A percentile compares a stretch with the other conserved stretches of the same genome.
Evolutionary conservation across 352 stramenopile genomes (phyloP).

Genomic region (Phytophthora vignae): DNA sequence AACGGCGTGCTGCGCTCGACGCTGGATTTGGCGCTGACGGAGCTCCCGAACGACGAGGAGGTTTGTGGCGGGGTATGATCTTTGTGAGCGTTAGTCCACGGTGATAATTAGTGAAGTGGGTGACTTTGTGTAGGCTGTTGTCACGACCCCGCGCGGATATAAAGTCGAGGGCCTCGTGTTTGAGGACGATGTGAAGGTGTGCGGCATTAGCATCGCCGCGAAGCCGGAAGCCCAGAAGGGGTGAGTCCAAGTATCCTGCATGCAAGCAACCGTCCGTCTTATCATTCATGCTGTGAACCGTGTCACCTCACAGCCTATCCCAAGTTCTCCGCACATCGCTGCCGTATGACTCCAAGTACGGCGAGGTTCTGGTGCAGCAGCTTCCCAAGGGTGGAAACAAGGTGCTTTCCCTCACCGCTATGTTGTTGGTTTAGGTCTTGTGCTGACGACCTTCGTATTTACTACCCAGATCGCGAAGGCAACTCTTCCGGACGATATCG

Average conservation of each 20-base stretch:
- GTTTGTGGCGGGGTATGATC: conserved; percentile 22
- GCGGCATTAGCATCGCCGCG: conserved; percentile 64
- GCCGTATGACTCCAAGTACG: conserved; percentile 72
- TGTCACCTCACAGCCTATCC: conserved; percentile 41
- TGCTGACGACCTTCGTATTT: not conserved
- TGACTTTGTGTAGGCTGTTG: conserved; percentile 53
- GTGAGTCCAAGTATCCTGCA: conserved; percentile 24
- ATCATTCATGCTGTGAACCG: not conserved
- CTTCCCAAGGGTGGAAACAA: conserved; percentile 52
- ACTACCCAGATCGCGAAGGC: conserved; percentile 52
- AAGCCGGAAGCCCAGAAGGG: conserved; percentile 60
- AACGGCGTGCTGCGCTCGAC: conserved; percentile 74
- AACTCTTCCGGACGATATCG: conserved; percentile 67
- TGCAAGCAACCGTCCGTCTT: not conserved
- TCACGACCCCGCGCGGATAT: conserved; percentile 79
- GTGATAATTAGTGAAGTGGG: not conserved
- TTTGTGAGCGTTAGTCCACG: not conserved
- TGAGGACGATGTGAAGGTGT: conserved; percentile 83
- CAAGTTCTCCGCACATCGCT: conserved; percentile 64
- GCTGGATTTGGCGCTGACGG: conserved; percentile 76
- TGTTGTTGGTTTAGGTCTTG: not conserved
- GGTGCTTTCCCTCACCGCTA: conserved; percentile 18
- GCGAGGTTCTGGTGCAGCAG: conserved; percentile 67
- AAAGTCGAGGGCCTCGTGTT: conserved; percentile 77
- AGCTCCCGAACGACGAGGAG: conserved; percentile 85